Evolutionary conservation across 129 eudicot genomes (phyloP).

Genomic region (Ambrosia trifida): DNA sequence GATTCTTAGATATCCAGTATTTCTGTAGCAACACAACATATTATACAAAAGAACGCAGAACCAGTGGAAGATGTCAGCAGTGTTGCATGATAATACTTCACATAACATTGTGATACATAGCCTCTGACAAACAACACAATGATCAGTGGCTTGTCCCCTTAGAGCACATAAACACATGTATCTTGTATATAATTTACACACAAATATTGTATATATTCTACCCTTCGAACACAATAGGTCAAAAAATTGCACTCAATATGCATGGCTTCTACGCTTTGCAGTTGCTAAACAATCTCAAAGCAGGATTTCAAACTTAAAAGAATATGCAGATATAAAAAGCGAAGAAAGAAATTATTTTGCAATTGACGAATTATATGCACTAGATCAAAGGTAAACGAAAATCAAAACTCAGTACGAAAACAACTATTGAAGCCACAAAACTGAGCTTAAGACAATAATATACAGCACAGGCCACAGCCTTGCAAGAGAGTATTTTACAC

Average conservation of each 20-base stretch:
- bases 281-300: conserved; percentile 9
- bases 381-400: neutral
- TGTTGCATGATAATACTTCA: conserved; percentile 6
- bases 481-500: neutral
- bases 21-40: neutral
- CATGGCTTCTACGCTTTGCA: neutral
- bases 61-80: neutral
- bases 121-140: neutral
- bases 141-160: neutral
- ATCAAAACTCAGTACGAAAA: neutral
- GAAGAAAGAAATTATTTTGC: neutral
- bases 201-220: neutral
- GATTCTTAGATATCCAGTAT: neutral
- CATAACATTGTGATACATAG: conserved; percentile 7
- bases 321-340: neutral
- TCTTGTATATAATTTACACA: neutral
- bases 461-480: neutral
- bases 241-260: neutral
- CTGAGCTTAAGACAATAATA: conserved; percentile 1
- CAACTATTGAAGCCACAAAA: neutral
- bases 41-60: conserved; percentile 2
- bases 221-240: neutral
- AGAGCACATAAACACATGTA: neutral
- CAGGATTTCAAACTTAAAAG: neutral
- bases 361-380: neutral